These are phyloP conservation scores for Tetracladium marchalianum DNA, from an alignment of 495 filamentous ascomycete species.

Conservation along the genomic window DNA sequence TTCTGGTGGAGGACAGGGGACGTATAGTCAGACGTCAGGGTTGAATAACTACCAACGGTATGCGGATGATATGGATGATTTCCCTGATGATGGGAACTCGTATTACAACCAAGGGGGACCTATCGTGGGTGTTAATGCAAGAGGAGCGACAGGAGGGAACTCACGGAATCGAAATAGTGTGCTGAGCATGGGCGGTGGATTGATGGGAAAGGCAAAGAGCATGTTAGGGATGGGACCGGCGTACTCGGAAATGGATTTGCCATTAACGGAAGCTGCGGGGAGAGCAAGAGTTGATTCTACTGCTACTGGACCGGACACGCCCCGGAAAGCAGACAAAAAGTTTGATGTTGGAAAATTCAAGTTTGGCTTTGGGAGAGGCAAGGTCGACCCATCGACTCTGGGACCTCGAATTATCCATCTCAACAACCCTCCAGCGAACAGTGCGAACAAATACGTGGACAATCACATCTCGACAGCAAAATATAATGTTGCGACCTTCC, in stretches of 20 bases:
- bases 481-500: slow-evolving; percentile 91
- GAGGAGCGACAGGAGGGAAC: slow-evolving; percentile 35
- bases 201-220: slow-evolving; percentile 78
- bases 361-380: slow-evolving; percentile 84
- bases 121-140: slow-evolving; percentile 31
- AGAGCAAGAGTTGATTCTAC: slow-evolving; percentile 26
- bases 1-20: slow-evolving; percentile 23
- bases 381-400: slow-evolving; percentile 78
- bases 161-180: slow-evolving; percentile 77
- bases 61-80: slow-evolving; percentile 71
- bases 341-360: slow-evolving; percentile 69
- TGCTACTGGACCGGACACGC: slow-evolving; percentile 24
- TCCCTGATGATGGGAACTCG: slow-evolving; percentile 64
- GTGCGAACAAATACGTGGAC: slow-evolving; percentile 77
- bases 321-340: slow-evolving; percentile 37
- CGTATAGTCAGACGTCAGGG: slow-evolving; percentile 77
- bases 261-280: slow-evolving; percentile 62
- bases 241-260: slow-evolving; percentile 97
- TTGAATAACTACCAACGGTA: slow-evolving; percentile 84
- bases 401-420: slow-evolving; percentile 91
- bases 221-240: slow-evolving; percentile 86
- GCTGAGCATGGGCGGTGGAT: slow-evolving; percentile 72
- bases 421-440: slow-evolving; percentile 94
- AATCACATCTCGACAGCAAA: slow-evolving; percentile 98
- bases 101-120: slow-evolving; percentile 47